Conservation (phyloP, 306 rosid genomes). For the Vachellia pachyceras region DNA sequence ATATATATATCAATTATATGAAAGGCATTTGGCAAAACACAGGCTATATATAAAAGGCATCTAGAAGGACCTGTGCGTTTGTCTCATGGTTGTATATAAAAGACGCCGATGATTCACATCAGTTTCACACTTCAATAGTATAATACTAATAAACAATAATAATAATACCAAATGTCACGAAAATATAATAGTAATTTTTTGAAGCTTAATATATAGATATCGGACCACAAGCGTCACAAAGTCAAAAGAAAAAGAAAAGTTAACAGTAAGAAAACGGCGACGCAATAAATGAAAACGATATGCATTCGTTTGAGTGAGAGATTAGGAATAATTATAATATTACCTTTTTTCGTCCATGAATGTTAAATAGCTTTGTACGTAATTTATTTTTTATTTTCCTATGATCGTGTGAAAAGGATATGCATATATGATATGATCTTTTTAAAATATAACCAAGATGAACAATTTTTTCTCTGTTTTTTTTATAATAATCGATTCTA, state of each 20-base stretch:
- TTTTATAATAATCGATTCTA: neutral
- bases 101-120: neutral
- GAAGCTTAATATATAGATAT: neutral
- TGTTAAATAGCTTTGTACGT: neutral
- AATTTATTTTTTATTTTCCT: neutral
- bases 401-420: constrained; percentile 43
- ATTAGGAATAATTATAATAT: constrained; percentile 21
- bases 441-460: neutral
- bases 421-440: neutral
- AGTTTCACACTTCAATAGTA: neutral
- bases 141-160: neutral
- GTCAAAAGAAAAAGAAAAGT: constrained; percentile 14
- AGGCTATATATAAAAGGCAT: neutral
- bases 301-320: constrained; percentile 14
- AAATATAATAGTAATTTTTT: neutral
- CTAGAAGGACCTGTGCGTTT: neutral
- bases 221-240: constrained; percentile 37
- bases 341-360: constrained; percentile 7
- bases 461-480: no score
- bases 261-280: neutral
- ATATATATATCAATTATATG: no score
- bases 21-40: no score
- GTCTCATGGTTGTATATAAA: no score
- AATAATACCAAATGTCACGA: neutral
- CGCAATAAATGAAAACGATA: neutral